Evolutionary conservation across 192 early-diverging fungal genomes (phyloP).

Genomic region (Thoreauomyces humboldtii): DNA sequence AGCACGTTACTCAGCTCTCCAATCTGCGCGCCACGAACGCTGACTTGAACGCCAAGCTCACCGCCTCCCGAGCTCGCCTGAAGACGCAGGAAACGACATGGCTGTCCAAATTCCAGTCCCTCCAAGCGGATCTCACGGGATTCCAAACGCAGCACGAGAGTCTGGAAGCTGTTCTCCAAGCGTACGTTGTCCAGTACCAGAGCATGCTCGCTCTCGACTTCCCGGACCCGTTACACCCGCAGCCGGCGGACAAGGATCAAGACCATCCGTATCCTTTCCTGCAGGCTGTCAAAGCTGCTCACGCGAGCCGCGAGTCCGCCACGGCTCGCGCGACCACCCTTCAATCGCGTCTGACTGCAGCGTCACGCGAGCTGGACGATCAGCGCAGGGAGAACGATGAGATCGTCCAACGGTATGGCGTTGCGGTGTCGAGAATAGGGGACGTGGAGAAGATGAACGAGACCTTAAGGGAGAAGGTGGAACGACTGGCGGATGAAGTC

Average conservation of each 20-base stretch:
- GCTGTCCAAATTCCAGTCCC: slow-evolving; percentile 19
- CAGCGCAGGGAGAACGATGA: too few species aligned
- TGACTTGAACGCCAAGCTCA: not conserved
- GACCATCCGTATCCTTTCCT: slow-evolving; percentile 21
- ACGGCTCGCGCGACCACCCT: too few species aligned
- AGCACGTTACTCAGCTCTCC: slow-evolving; percentile 14
- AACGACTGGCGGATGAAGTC: not conserved
- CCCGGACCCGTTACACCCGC: not conserved
- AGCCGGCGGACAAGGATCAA: not conserved
- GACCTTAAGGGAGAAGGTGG: too few species aligned
- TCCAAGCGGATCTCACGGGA: slow-evolving; percentile 14
- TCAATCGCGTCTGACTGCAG: too few species aligned
- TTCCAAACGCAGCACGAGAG: slow-evolving; percentile 3
- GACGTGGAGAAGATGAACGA: too few species aligned
- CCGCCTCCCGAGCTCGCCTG: not conserved
- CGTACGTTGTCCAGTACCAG: slow-evolving; percentile 23
- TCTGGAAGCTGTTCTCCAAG: slow-evolving; percentile 13
- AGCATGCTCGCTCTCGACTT: not conserved
- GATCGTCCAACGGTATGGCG: too few species aligned
- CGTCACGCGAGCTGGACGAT: too few species aligned
- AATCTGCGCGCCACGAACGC: slow-evolving; percentile 14
- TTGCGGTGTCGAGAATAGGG: too few species aligned
- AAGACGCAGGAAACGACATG: slow-evolving; percentile 21
- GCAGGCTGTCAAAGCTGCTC: too few species aligned
- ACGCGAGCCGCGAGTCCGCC: too few species aligned